These are phyloP conservation scores for Gossypium rotundifolium DNA, from an alignment of 345 rosid species.

Conservation along the genomic window DNA sequence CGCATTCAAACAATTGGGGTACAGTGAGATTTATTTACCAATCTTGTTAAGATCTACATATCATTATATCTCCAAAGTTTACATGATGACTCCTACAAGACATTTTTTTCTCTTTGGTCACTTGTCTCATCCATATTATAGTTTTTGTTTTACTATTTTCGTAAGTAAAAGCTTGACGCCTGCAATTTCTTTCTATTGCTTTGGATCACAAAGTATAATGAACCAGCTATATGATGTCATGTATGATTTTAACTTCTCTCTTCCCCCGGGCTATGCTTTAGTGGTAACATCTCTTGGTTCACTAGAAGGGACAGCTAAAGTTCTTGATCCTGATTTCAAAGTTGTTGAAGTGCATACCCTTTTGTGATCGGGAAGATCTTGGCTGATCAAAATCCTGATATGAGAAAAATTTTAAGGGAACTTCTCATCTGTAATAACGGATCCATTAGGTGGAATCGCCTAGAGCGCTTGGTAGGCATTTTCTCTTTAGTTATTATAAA, in stretches of 20 bases:
- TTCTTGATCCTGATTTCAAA: constrained; percentile 82
- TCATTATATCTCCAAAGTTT: neutral
- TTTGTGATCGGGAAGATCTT: constrained; percentile 83
- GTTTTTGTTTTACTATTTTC: neutral
- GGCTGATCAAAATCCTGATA: constrained; percentile 88
- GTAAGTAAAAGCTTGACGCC: neutral
- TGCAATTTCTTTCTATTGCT: constrained; percentile 5
- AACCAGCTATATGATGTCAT: constrained; percentile 74
- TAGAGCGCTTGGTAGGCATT: constrained; percentile 76
- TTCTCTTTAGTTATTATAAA: neutral
- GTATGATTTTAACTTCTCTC: constrained; percentile 85
- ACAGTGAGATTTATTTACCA: neutral
- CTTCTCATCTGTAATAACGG: constrained; percentile 81
- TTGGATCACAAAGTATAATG: constrained; percentile 69
- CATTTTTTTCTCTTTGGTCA: neutral
- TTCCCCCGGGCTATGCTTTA: constrained; percentile 91
- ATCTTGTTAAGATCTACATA: neutral
- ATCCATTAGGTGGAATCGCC: constrained; percentile 88
- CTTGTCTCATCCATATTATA: neutral
- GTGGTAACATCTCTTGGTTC: constrained; percentile 92
- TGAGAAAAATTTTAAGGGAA: constrained; percentile 84
- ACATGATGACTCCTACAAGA: neutral
- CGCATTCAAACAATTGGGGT: neutral
- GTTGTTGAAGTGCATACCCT: constrained; percentile 88
- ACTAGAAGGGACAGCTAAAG: constrained; percentile 94